Conservation (phyloP, 345 rosid genomes). For the Lepidium didymum region DNA sequence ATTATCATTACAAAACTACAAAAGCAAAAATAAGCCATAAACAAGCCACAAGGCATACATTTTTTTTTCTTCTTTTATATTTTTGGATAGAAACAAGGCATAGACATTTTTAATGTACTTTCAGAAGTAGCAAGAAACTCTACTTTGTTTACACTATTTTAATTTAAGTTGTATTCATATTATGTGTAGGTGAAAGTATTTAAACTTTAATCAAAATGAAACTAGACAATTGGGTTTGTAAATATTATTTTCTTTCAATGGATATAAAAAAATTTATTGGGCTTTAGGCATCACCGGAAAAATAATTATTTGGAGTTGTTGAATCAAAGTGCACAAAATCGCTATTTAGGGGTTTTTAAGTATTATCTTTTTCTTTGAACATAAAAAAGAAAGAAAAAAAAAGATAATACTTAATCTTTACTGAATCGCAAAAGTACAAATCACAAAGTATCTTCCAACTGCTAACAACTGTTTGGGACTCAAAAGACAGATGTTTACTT, state of each 20-base stretch:
- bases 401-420: no score
- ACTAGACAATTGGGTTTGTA: background rate
- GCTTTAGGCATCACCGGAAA: no score
- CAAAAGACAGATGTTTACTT: no score
- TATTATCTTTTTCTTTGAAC: no score
- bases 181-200: background rate
- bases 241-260: no score
- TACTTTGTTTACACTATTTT: background rate
- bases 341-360: background rate
- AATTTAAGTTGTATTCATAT: background rate
- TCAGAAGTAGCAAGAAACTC: background rate
- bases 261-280: no score
- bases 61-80: background rate
- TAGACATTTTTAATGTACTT: background rate
- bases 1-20: background rate
- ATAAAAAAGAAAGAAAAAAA: no score
- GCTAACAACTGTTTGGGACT: background rate
- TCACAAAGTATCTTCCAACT: background rate
- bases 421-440: background rate
- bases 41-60: background rate
- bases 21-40: background rate
- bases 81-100: background rate
- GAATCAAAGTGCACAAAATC: background rate
- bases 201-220: background rate
- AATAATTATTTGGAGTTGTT: background rate